Evolutionary conservation across 2,329 filamentous ascomycete genomes (phyloP), one percentile per base, ranked within the genome.

Genomic region (Colletotrichum chrysophilum): DNA sequence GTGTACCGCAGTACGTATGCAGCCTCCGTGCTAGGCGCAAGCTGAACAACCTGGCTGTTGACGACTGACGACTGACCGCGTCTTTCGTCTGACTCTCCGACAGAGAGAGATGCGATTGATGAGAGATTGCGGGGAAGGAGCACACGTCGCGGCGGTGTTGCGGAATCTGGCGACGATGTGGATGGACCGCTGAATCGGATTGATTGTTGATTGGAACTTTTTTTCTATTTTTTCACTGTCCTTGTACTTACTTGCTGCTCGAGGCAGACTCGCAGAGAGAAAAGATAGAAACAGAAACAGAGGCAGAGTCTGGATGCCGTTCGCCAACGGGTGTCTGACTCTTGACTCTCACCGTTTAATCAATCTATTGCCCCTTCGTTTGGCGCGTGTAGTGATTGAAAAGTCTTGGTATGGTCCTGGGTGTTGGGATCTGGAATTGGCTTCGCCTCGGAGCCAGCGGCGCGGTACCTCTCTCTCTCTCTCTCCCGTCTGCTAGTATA

Each of bases 41-140:
- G 43, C 43, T 52, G 43, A 21, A 21, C 6, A 52, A 13, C 43
- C 43, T 24, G 43, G n/a, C 43, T n/a, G 18, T 21, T 52, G 43
- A 21, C 43, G 10, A n/a, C n/a, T 52, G 43, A 52, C 43, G 6
- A 52, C 43, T 52, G 43, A 52, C 3, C 43, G 43, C 43, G 43
- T 52, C 10, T 52, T 52, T 52, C 43, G n/a, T 52, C 43, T 52
- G 43, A 62, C 12, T 30, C 58, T 62, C 58, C 13, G 13, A 32
- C 30, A 7, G 6, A 38, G 34, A 16, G 21, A 18, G 38, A 34
- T 24, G 66, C 55, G n/a, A 74, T 73, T 67, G 24, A 75, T 36
- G 73, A 75, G 43, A 21, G 64, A 72, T 43, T 75, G 70, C 64
- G 73, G 73, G 69, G 69, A 75, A 67, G 73, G 70, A 61, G 30